phyloP scores from a whole-genome alignment of 345 rosid genomes.

The Euclidium syriacum region DNA sequence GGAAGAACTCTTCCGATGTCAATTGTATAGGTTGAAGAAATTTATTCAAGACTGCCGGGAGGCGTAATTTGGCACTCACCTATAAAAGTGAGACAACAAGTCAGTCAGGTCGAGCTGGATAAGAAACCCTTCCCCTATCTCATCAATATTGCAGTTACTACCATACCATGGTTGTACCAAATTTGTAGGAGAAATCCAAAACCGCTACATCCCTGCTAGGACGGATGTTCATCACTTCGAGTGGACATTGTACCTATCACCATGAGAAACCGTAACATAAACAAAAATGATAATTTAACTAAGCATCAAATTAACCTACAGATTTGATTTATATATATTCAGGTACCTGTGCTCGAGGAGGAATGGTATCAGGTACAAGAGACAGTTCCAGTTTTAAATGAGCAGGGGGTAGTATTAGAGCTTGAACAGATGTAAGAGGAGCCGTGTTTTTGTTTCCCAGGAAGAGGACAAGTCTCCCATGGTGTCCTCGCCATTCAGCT shows the following conservation, averaged over 20 bases:
- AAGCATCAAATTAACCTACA: neutral
- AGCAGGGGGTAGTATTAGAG: conserved; percentile 79
- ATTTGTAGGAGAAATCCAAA: conserved; percentile 92
- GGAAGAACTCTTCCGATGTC: conserved; percentile 83
- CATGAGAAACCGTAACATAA: too few relatives aligned
- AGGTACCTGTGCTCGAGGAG: conserved; percentile 94
- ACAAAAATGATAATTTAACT: neutral
- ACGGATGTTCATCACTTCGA: conserved; percentile 72
- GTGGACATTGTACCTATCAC: conserved; percentile 88
- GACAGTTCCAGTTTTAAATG: conserved; percentile 89
- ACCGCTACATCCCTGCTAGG: conserved; percentile 98
- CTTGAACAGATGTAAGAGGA: conserved; percentile 78
- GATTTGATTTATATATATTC: too few relatives aligned
- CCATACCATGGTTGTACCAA: conserved; percentile 64
- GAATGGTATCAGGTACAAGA: conserved; percentile 90
- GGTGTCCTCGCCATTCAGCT: conserved; percentile 95
- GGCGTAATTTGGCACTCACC: conserved; percentile 89
- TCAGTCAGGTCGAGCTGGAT: conserved; percentile 9
- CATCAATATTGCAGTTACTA: conserved; percentile 16
- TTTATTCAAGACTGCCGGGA: conserved; percentile 91
- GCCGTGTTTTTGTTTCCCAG: conserved; percentile 92
- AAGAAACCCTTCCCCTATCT: too few relatives aligned
- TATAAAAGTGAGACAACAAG: conserved; percentile 23
- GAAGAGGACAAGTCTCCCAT: conserved; percentile 91
- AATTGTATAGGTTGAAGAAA: conserved; percentile 81